Percentiles rank a stretch among this genome's conserved stretches.
phyloP scores from a whole-genome alignment of 2,329 filamentous ascomycete genomes.

The Acephala macrosclerotiorum region DNA sequence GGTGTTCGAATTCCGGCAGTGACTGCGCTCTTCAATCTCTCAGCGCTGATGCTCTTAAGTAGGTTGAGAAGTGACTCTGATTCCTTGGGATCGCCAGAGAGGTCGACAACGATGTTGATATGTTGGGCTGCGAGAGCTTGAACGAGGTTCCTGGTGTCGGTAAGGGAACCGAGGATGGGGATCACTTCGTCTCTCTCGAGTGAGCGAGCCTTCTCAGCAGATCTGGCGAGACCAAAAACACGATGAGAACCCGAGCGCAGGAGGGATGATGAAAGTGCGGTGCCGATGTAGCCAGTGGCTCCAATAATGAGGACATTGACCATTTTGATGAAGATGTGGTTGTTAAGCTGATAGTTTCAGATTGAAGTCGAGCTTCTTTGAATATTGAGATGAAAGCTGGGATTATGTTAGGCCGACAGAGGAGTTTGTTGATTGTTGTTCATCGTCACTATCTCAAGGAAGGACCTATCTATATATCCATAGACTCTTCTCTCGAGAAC shows the following conservation, averaged over 20 bases:
- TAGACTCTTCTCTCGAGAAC: neutral
- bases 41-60: conserved; percentile 34
- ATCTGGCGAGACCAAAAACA: conserved; percentile 48
- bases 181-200: conserved; percentile 45
- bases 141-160: conserved; percentile 25
- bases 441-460: neutral
- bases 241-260: conserved; percentile 43
- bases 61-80: conserved; percentile 36
- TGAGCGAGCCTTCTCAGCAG: conserved; percentile 41
- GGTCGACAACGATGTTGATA: conserved; percentile 48
- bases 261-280: conserved; percentile 59
- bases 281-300: conserved; percentile 62
- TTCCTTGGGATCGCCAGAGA: conserved; percentile 38
- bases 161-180: conserved; percentile 42
- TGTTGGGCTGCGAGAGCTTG: conserved; percentile 37
- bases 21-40: conserved; percentile 31
- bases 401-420: no score
- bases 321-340: conserved; percentile 23
- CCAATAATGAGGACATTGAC: conserved; percentile 57
- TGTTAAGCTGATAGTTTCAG: neutral
- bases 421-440: no score
- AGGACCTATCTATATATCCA: conserved; percentile 1
- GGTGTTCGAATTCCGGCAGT: conserved; percentile 34
- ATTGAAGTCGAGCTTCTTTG: neutral
- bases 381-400: neutral